Base-by-base conservation (phyloP, 2,329 filamentous ascomycete genomes). In the Zasmidium citrigriseum region DNA sequence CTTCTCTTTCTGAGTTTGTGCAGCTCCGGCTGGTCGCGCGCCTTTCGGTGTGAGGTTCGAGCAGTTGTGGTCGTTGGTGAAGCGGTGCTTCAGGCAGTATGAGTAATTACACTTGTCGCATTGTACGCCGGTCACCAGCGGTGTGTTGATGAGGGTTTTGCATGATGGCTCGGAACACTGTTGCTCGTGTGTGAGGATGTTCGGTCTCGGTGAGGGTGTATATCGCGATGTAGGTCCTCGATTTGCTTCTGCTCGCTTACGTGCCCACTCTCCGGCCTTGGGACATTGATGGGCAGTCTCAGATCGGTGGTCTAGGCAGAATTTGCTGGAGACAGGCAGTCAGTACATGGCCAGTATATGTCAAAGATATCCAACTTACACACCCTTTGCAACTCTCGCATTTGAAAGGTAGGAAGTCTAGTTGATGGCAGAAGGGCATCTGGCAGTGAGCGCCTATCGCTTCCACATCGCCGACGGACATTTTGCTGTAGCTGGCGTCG, bases 351-450 rank as follows among this genome's bases (percentile, higher is more conserved):
- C 22, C 16, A 1, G 38, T 14, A 20, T 48, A 20, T 11, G 20
- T 18, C 27, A 16, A 18, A 29, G 44, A 50, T 23, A 46, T 23
- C 22, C 25, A 9, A 49, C 58, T 51, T 12, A 66, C 71, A 44
- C 69, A 81, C 77, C 82, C 81, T 69, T 78, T 84, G 78, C 95
- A 99, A 67, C 90, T 95, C 73, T 96, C 90, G 79, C 95, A 99
- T 71, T 87, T 84, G 76, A 98, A 98, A 3, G 95, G 95, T 3
- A 99, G 86, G 75, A 99, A 98, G 77, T 98, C 95, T 60, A 98
- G 89, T 72, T 95, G 90, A 73, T 93, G 89, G 82, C 95, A 99
- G 81, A 91, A 96, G 64, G 89, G 81, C 77, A 90, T 88, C 75
- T 97, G 87, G 83, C 95, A 99, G 80, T 97, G 93, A 62, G 86